These are phyloP conservation scores for Lophiotrema nucula DNA, from an alignment of 495 filamentous ascomycete species.

Conservation along the genomic window DNA sequence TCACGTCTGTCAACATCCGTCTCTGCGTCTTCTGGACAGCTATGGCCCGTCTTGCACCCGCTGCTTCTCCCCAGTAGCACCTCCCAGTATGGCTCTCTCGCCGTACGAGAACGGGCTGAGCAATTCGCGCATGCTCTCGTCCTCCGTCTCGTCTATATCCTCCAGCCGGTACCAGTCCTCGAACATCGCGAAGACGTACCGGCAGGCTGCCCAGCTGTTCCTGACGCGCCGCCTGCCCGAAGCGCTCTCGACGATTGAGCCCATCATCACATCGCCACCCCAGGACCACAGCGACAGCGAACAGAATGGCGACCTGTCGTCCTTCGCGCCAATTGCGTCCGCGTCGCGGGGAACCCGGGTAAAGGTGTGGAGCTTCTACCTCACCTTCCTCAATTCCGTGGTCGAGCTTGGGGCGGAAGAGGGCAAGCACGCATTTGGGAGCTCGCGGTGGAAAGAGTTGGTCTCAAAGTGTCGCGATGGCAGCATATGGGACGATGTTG, in stretches of 20 bases:
- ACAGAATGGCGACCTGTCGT: slow-evolving; percentile 26
- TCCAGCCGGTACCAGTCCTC: slow-evolving; percentile 56
- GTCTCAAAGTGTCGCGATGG: slow-evolving; percentile 80
- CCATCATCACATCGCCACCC: slow-evolving; percentile 61
- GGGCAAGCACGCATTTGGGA: slow-evolving; percentile 82
- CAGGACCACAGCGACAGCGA: slow-evolving; percentile 42
- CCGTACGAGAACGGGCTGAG: slow-evolving; percentile 40
- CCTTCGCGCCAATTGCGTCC: slow-evolving; percentile 65
- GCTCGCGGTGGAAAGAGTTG: slow-evolving; percentile 75
- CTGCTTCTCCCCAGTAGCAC: neutral
- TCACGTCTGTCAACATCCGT: slow-evolving; percentile 16
- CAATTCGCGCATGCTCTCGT: slow-evolving; percentile 48
- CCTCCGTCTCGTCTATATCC: slow-evolving; percentile 53
- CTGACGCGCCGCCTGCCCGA: slow-evolving; percentile 88
- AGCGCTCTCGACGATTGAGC: slow-evolving; percentile 76
- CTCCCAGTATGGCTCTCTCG: slow-evolving; percentile 19
- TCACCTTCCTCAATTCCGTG: slow-evolving; percentile 87
- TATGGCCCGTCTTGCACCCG: slow-evolving; percentile 11
- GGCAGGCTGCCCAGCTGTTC: slow-evolving; percentile 86
- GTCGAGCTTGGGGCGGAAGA: slow-evolving; percentile 86
- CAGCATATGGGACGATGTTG: slow-evolving; percentile 87
- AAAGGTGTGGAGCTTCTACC: slow-evolving; percentile 96
- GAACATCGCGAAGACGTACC: slow-evolving; percentile 79
- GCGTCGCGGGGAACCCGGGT: slow-evolving; percentile 76
- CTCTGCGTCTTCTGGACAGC: neutral